phyloP scores from a whole-genome alignment of 202 grass and related monocot species.

The Zoysia matrella region DNA sequence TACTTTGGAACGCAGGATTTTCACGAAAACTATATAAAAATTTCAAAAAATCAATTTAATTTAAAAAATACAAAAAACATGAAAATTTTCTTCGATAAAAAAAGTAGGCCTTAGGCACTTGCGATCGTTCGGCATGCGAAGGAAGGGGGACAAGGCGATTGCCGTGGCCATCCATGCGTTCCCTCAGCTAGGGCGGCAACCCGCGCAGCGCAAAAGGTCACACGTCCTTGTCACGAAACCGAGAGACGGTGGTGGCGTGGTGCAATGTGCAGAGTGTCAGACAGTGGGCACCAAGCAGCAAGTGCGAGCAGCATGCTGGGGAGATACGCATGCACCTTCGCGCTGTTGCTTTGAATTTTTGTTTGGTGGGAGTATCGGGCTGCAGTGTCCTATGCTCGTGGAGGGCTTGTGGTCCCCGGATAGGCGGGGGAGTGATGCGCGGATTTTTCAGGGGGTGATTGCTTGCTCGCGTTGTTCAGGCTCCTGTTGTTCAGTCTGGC shows the following conservation, averaged over 20 bases:
- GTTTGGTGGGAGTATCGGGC: neutral
- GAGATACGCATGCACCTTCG: constrained; percentile 36
- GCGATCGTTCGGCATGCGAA: neutral
- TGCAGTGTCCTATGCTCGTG: constrained; percentile 1
- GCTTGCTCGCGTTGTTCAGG: too few species aligned
- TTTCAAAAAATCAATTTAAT: too few species aligned
- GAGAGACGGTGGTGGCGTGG: constrained; percentile 13
- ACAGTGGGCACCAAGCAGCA: neutral
- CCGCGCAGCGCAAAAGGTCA: constrained; percentile 26
- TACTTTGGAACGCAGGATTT: too few species aligned
- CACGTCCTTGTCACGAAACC: neutral
- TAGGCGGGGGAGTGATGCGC: constrained; percentile 5
- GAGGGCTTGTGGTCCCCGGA: neutral
- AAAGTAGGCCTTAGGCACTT: neutral
- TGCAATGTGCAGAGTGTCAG: constrained; percentile 51
- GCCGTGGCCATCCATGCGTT: constrained; percentile 36
- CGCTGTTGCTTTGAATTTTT: constrained; percentile 47
- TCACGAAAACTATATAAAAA: too few species aligned
- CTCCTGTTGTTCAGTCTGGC: too few species aligned
- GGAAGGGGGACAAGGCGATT: neutral
- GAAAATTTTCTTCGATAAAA: too few species aligned
- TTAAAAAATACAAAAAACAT: too few species aligned
- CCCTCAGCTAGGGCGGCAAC: neutral
- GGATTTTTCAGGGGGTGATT: too few species aligned
- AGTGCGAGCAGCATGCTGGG: neutral